These are phyloP conservation scores for Cucumis sativus DNA, from an alignment of 306 rosid species.

Conservation along the genomic window Cucumber_9930_V3 NC_026659.2:29047001-29047500, in stretches of 20 bases:
- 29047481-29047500: no score
- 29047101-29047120: not conserved
- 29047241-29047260: conserved; percentile 65
- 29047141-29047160: not conserved
- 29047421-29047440: not conserved
- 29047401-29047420: not conserved
- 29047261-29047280: conserved; percentile 95
- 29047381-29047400: not conserved
- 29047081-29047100: not conserved
- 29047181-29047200: conserved; percentile 52
- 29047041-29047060: no score
- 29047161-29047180: conserved; percentile 28
- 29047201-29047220: conserved; percentile 83
- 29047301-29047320: conserved; percentile 21
- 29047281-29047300: conserved; percentile 95
- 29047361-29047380: not conserved
- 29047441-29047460: no score
- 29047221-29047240: conserved; percentile 94
- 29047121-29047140: not conserved
- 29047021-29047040: no score
- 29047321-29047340: not conserved
- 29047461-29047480: no score
- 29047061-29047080: no score
- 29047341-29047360: not conserved
- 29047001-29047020: no score